Percentiles rank a stretch among this genome's conserved stretches.
Evolutionary conservation across 2,329 filamentous ascomycete genomes (phyloP).

Genomic region (Myriosclerotinia scirpicola): DNA sequence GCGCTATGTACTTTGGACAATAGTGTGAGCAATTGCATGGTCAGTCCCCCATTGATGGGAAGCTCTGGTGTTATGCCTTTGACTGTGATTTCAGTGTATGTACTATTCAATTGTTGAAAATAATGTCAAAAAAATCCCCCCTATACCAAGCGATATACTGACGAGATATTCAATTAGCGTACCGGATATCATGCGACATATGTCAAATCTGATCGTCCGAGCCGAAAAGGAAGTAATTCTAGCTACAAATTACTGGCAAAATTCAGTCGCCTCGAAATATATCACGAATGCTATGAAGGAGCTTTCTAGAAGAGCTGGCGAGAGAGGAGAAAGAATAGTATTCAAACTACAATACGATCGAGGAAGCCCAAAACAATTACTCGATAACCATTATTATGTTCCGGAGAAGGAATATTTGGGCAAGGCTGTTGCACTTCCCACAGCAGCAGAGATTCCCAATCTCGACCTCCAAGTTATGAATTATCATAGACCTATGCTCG

Average conservation of each 20-base stretch:
- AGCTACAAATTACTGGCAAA: slow-evolving; percentile 72
- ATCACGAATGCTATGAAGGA: slow-evolving; percentile 69
- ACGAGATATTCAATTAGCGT: slow-evolving; percentile 45
- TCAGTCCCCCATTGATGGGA: slow-evolving; percentile 60
- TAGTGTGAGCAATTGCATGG: slow-evolving; percentile 46
- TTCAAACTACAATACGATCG: slow-evolving; percentile 77
- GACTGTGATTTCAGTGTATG: slow-evolving; percentile 63
- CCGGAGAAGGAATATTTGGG: slow-evolving; percentile 57
- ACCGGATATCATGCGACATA: slow-evolving; percentile 71
- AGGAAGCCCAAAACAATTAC: slow-evolving; percentile 61
- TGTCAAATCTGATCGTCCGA: slow-evolving; percentile 72
- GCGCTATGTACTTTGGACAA: slow-evolving; percentile 35
- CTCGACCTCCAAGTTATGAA: slow-evolving; percentile 73
- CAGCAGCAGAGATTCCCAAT: slow-evolving; percentile 65
- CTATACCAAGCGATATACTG: slow-evolving; percentile 1
- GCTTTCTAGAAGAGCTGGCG: slow-evolving; percentile 63
- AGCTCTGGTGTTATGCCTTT: slow-evolving; percentile 64
- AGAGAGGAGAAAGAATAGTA: slow-evolving; percentile 56
- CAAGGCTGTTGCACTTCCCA: slow-evolving; percentile 59
- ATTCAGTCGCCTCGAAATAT: slow-evolving; percentile 64
- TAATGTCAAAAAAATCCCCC: not conserved
- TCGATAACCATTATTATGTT: slow-evolving; percentile 65
- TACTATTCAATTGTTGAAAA: slow-evolving; percentile 2
- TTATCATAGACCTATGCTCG: slow-evolving; percentile 66
- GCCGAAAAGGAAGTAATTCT: slow-evolving; percentile 72